Base-by-base conservation (phyloP, 768 basidiomycete species). In the Neoboletus brunneissimus region DNA sequence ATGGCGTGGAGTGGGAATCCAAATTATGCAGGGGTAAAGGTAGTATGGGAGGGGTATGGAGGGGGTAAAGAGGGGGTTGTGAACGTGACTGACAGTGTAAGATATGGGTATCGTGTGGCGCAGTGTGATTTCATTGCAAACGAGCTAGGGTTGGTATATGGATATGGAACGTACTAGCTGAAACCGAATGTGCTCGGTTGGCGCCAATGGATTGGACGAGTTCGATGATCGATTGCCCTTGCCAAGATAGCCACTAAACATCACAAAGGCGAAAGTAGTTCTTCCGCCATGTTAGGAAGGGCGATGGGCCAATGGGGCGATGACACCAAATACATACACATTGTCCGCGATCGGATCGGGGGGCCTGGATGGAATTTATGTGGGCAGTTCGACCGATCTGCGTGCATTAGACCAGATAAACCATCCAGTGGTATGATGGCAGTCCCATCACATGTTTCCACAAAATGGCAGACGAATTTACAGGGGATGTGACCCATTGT, bases 1-100 rank as follows among this genome's bases (percentile, higher is more conserved):
- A 48, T 66, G 43, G 61, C 53, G 11, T 56, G 67, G 67, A 54
- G 44, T 7, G 58, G 63, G 40, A 62, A 48, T 18, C 60, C 53
- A 7, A 57, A 64, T 53, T 63, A 66, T 29, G 38, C 15, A 15
- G 63, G 56, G 29, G 29, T 35, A 8, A 9, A 43, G 23, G 51
- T 62, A 18, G 31, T 53, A 20, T 65, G 64, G 64, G 37, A 55
- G 34, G 52, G 43, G 2, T 66, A 57, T 38, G 51, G 38, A 13
- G 47, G 55, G 25, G 29, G 49, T 5, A 51, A 58, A 6, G 57
- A 58, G 34, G 22, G 10, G 11, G 22, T 66, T 29, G 32, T 64
- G 25, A 44, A 60, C 12, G 31, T 38, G 37, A 66, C 58, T 8
- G 49, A 18, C 11, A 48, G 22, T 2, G 25, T 55, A 13, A 7